These are phyloP conservation scores for Rhizoclosmatium sp. DNA, from an alignment of 192 early-diverging fungal species.

Conservation along the genomic window DNA sequence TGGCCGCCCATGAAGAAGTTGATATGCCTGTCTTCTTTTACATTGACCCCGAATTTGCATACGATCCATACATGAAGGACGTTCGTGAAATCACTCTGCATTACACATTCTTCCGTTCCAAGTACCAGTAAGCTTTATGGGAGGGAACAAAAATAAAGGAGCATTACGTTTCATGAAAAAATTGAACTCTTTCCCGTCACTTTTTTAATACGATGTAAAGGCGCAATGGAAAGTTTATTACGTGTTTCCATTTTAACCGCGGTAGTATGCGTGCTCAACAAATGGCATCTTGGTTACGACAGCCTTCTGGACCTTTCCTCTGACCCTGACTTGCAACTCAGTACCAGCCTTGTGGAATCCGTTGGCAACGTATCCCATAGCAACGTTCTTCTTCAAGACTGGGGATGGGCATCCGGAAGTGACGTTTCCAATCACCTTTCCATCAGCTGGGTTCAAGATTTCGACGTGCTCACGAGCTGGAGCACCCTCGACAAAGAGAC, in stretches of 20 bases:
- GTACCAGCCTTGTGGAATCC: conserved; percentile 94
- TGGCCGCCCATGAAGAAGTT: conserved; percentile 87
- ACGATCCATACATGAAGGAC: conserved; percentile 95
- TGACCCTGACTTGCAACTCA: conserved; percentile 88
- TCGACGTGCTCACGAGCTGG: conserved; percentile 82
- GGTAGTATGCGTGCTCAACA: conserved; percentile 77
- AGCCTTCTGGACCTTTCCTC: conserved; percentile 84
- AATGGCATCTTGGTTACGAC: conserved; percentile 95
- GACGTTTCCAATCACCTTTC: conserved; percentile 78
- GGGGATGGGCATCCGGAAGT: conserved; percentile 95
- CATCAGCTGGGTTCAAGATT: conserved; percentile 67
- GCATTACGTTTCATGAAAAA: too few species aligned
- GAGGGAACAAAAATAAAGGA: too few species aligned
- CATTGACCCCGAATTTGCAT: conserved; percentile 94
- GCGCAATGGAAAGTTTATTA: too few species aligned
- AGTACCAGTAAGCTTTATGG: conserved; percentile 30
- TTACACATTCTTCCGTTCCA: conserved; percentile 94
- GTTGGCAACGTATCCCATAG: conserved; percentile 94
- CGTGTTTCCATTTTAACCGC: conserved; percentile 23
- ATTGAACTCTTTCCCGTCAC: too few species aligned
- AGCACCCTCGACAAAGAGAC: conserved; percentile 89
- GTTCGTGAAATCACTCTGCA: conserved; percentile 90
- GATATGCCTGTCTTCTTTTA: conserved; percentile 93
- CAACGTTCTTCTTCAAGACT: conserved; percentile 92
- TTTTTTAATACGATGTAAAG: too few species aligned